Base-by-base conservation (phyloP, 2,329 filamentous ascomycete genomes). In the Fusarium newnesense region DNA sequence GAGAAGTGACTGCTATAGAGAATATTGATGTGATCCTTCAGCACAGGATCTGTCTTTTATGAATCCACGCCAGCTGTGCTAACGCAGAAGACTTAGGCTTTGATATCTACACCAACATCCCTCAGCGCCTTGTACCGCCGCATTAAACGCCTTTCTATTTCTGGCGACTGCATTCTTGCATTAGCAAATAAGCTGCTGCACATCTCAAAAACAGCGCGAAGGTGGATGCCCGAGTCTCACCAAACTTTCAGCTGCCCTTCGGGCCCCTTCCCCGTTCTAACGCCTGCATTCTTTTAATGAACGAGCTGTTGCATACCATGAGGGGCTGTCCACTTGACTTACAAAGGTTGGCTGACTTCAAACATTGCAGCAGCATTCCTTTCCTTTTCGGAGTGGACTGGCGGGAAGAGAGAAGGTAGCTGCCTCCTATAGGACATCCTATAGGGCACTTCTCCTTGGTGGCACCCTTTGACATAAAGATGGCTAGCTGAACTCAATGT, bases 91-190 rank as follows among this genome's bases (percentile, higher is more conserved):
- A 43, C n/a, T 11, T 24, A 8, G 4, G 42, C n/a, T 24, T 18
- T 18, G 16, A 1, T 4, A 18, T 43, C 6, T 18, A 24, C n/a
- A 0, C 9, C 24, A 7, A 18, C 4, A 5, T 1, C n/a, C 15
- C 42, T 26, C 11, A 9, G 9, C 21, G 19, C 4, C 37, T 39
- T 21, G 37, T 11, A 39, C 9, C 7, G 39, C 13, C 12, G 8
- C 15, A 18, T 21, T 6, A 11, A 18, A 24, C 13, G 9, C n/a
- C 15, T 43, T 43, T 9, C 42, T n/a, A 6, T 11, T 11, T 24
- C n/a, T 18, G n/a, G n/a, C 15, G n/a, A 18, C 15, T 18, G 42
- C 15, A 18, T 12, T 42, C 7, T 40, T 21, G 7, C 37, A 21
- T 40, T 7, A 21, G 8, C 37, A 13, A 40, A 40, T 21, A 2